Conservation (phyloP, 2,329 filamentous ascomycete genomes). For the Bipolaris cookei region DNA sequence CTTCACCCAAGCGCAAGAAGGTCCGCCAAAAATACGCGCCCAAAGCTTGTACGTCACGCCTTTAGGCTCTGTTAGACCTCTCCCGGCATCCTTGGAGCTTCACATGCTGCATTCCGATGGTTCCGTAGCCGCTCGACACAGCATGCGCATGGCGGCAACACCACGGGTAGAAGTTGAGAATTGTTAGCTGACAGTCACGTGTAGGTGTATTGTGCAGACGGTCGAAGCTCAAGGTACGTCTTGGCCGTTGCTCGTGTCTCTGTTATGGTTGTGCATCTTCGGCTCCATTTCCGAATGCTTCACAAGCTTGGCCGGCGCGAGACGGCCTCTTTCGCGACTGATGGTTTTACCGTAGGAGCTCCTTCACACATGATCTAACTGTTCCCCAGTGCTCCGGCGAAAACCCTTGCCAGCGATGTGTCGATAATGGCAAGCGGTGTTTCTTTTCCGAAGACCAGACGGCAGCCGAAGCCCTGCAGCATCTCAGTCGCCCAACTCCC, state of each 20-base stretch:
- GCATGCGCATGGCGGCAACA: conserved; percentile 3
- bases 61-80: not conserved
- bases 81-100: conserved; percentile 7
- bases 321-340: not conserved
- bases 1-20: conserved; percentile 47
- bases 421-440: conserved; percentile 45
- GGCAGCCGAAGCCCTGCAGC: conserved; percentile 46
- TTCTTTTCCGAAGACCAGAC: conserved; percentile 50
- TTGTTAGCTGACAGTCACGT: conserved; percentile 19
- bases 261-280: not conserved
- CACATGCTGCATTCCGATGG: conserved; percentile 32
- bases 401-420: conserved; percentile 45
- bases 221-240: conserved; percentile 45
- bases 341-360: not conserved
- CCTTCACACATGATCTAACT: not conserved
- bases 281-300: not conserved
- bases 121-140: conserved; percentile 25
- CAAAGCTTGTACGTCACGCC: conserved; percentile 42
- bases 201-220: conserved; percentile 44
- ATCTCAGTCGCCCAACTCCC: conserved; percentile 44
- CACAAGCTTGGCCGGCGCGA: not conserved
- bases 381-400: conserved; percentile 41
- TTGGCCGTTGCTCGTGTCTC: not conserved
- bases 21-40: conserved; percentile 46
- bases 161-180: not conserved